Evolutionary conservation across 495 filamentous ascomycete genomes (phyloP), one percentile per base, ranked within the genome.

Genomic region (Annulohypoxylon stygium): DNA sequence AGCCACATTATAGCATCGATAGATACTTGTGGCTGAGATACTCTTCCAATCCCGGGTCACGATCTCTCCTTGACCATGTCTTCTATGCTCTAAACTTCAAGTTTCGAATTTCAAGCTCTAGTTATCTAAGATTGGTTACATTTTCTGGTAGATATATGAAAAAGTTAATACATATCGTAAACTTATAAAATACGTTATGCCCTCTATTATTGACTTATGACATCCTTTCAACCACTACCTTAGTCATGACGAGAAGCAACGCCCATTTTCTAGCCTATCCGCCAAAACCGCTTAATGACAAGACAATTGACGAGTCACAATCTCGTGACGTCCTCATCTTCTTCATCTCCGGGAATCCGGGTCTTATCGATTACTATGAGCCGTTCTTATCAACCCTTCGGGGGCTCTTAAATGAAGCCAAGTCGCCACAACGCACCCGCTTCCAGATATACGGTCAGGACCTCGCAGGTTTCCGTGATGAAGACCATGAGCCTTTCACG

Each of bases 321-420:
- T 51, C 67, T 9, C 72, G 62, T 30, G 65, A 82, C 16, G 75
- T 75, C 43, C 79, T 89, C 57, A 71, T 88, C 33, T 86, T 79
- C 82, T 93, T 97, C 79, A 88, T 97, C 45, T 85, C 93, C 30
- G 95, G 95, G 14, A 97, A 97, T 69, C 95, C 95, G 9, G 95
- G 95, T 0, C 82, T 97, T 37, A 90, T 97, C 51, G 82, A 81
- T 34, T 98, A 94, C 84, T 98, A 98, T 80, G 78, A 85, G 39
- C 83, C 87, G 1, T 97, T 97, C 79, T 84, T 89, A 80, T 51
- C 80, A 20, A 71, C 82, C 50, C 75, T 88, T n/a, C 66, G 81
- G 11, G 36, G 66, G 18, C 73, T 83, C 18, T 65, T 85, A 61
- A 66, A 83, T 30, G 76, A 78, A 34, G 65, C 47, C 33, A 62